Percentiles rank a stretch among this genome's conserved stretches.
Conservation (phyloP, 805 yeast species). For the Saturnispora serradocipensis region DNA sequence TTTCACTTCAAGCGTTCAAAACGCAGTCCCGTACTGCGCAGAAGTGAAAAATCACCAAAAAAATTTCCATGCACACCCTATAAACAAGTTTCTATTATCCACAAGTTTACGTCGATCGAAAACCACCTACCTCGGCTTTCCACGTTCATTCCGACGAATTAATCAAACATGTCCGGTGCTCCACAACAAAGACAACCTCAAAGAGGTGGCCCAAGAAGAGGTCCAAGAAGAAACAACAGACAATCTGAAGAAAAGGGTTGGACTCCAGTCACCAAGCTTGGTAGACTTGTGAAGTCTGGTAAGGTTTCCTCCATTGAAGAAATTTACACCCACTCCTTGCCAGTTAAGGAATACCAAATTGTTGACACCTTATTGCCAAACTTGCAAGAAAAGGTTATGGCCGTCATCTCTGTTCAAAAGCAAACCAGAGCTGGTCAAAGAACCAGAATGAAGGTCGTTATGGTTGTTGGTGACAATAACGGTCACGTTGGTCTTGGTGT, state of each 20-base stretch:
- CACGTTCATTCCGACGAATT: constrained; percentile 54
- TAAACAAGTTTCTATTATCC: constrained; percentile 1
- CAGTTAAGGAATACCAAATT: constrained; percentile 99
- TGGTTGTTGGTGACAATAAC: constrained; percentile 98
- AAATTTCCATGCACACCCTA: neutral
- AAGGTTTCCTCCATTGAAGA: constrained; percentile 94
- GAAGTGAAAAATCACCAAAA: neutral
- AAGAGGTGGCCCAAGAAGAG: constrained; percentile 52
- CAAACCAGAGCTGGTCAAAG: constrained; percentile 99
- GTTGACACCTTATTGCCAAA: constrained; percentile 93
- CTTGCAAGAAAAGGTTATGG: constrained; percentile 98
- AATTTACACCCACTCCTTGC: constrained; percentile 98
- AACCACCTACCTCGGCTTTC: constrained; percentile 65
- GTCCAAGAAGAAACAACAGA: constrained; percentile 55
- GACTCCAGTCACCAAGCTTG: constrained; percentile 99
- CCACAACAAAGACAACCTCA: constrained; percentile 25
- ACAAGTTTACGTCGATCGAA: constrained; percentile 42
- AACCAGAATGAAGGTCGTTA: constrained; percentile 99
- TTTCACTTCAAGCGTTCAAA: neutral
- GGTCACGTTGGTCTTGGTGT: constrained; percentile 99
- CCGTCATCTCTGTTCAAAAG: constrained; percentile 99
- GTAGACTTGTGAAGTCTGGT: constrained; percentile 99
- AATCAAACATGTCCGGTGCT: constrained; percentile 35
- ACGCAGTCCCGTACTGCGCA: neutral
- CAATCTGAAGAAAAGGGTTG: constrained; percentile 97